These are phyloP conservation scores for Mikania micrantha DNA, from an alignment of 129 eudicot species.

Conservation along the genomic window DNA sequence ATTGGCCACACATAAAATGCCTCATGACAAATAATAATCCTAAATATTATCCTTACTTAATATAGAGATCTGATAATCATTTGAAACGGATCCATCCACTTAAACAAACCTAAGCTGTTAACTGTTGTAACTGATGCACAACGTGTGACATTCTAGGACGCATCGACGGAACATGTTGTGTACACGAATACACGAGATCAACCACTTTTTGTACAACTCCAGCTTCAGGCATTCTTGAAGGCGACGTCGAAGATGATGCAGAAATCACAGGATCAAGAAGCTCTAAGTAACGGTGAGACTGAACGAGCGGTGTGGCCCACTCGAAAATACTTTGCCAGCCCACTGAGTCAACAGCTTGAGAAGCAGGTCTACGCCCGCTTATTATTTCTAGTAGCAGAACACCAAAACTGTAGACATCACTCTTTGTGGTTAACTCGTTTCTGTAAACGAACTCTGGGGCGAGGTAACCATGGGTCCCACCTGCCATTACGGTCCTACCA, in stretches of 20 bases:
- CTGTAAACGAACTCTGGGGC: slow-evolving; percentile 96
- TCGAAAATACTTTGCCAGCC: slow-evolving; percentile 91
- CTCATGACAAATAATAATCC: neutral
- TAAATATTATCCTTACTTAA: neutral
- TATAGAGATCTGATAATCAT: neutral
- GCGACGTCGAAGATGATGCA: slow-evolving; percentile 47
- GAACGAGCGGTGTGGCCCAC: slow-evolving; percentile 96
- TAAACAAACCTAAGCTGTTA: slow-evolving; percentile 32
- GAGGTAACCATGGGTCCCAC: slow-evolving; percentile 93
- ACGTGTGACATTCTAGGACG: slow-evolving; percentile 98
- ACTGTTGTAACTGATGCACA: slow-evolving; percentile 94
- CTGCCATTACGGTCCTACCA: slow-evolving; percentile 91
- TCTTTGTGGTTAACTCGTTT: slow-evolving; percentile 87
- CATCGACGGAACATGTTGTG: slow-evolving; percentile 91
- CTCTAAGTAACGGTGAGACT: slow-evolving; percentile 65
- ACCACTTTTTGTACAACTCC: slow-evolving; percentile 89
- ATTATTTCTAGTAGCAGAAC: slow-evolving; percentile 72
- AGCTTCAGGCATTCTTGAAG: slow-evolving; percentile 68
- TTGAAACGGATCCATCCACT: neutral
- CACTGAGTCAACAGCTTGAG: slow-evolving; percentile 78
- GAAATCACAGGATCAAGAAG: slow-evolving; percentile 70
- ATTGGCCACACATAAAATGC: neutral
- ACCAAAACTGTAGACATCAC: slow-evolving; percentile 95
- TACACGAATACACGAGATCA: slow-evolving; percentile 85
- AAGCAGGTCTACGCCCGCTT: slow-evolving; percentile 78